Percentiles rank a stretch among this genome's conserved stretches.
Conservation (phyloP, 2,329 filamentous ascomycete species). For the Mollisia scopiformis region DNA sequence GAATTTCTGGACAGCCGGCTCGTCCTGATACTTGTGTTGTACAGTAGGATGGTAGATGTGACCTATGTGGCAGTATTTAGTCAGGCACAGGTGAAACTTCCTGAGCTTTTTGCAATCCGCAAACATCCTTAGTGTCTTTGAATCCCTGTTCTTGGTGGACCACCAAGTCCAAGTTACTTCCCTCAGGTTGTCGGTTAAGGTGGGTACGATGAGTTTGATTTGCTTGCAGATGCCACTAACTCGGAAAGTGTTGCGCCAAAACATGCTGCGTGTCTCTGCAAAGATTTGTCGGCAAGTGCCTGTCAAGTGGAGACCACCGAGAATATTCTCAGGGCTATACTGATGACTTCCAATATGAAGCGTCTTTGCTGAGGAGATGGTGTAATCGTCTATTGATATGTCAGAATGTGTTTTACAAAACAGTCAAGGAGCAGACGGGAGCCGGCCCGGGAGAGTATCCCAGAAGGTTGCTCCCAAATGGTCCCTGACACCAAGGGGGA, state of each 20-base stretch:
- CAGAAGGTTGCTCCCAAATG: too few species aligned
- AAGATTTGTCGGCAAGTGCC: slow-evolving; percentile 8
- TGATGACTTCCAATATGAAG: neutral
- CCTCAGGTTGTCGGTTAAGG: neutral
- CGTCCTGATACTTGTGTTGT: neutral
- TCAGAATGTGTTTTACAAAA: too few species aligned
- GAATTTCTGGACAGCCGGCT: slow-evolving; percentile 1
- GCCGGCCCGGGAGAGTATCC: too few species aligned
- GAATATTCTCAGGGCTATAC: neutral
- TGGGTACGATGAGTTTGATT: neutral
- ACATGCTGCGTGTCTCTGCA: neutral
- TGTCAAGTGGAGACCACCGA: neutral
- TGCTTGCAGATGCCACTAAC: neutral
- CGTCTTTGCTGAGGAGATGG: neutral
- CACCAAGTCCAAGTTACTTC: slow-evolving; percentile 1
- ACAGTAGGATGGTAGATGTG: too few species aligned
- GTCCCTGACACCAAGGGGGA: too few species aligned
- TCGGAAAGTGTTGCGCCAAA: slow-evolving; percentile 1
- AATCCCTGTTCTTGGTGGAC: neutral
- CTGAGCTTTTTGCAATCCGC: neutral
- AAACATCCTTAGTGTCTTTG: neutral
- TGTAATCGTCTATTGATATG: too few species aligned
- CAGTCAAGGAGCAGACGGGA: too few species aligned
- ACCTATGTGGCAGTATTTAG: neutral
- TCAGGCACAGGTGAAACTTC: neutral